Percentiles rank a stretch among this genome's conserved stretches.
Evolutionary conservation across 2,329 filamentous ascomycete species (phyloP).

Genomic region (Aspergillus piperis): DNA sequence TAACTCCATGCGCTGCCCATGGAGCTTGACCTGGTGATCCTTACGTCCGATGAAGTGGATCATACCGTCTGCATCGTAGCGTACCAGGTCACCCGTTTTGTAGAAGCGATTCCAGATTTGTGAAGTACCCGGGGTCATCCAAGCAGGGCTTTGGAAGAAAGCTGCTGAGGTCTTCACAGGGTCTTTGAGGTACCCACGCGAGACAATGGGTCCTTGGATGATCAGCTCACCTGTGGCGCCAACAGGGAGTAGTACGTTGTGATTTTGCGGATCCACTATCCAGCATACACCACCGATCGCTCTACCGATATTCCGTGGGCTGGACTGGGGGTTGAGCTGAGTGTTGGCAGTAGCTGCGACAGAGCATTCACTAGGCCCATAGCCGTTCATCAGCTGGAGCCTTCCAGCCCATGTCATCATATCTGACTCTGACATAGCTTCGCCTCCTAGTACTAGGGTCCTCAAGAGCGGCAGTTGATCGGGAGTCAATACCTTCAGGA

Average conservation of each 20-base stretch:
- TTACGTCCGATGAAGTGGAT: conserved; percentile 35
- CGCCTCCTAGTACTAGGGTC: conserved; percentile 30
- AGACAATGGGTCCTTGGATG: conserved; percentile 40
- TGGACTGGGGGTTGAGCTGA: conserved; percentile 1
- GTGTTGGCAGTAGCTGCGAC: conserved; percentile 5
- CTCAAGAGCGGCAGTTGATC: conserved; percentile 37
- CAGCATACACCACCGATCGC: conserved; percentile 11
- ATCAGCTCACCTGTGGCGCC: conserved; percentile 46
- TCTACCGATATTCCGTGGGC: conserved; percentile 10
- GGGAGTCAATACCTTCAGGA: conserved; percentile 29
- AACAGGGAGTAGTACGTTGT: conserved; percentile 27
- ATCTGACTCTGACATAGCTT: conserved; percentile 31
- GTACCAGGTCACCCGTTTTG: conserved; percentile 39
- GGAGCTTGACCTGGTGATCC: conserved; percentile 38
- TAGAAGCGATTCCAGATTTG: conserved; percentile 17
- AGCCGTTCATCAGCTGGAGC: conserved; percentile 39
- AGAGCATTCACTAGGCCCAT: conserved; percentile 25
- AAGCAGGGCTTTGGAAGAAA: conserved; percentile 27
- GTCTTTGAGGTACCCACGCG: conserved; percentile 31
- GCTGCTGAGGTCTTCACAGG: conserved; percentile 22
- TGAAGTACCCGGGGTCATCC: conserved; percentile 4
- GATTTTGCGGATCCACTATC: conserved; percentile 15
- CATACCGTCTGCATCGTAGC: conserved; percentile 30
- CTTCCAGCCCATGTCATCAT: conserved; percentile 38
- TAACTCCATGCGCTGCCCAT: conserved; percentile 38